Evolutionary conservation across 805 yeast genomes (phyloP), one percentile per base, ranked within the genome.

Genomic region (Metschnikowia borealis): DNA sequence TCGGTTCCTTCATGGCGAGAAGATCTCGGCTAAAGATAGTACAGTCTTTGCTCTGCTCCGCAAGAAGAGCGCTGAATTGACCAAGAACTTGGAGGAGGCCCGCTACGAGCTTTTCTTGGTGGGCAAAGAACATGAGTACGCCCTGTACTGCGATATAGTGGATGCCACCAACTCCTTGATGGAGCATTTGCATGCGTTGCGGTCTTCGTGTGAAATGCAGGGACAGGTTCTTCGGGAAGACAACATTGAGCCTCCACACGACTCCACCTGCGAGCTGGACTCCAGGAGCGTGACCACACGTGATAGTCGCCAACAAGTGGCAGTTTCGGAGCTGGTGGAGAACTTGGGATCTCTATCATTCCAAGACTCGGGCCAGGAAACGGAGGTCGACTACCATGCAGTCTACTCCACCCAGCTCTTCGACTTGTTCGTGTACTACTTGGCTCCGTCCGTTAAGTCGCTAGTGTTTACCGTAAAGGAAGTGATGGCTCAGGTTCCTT

Each of bases 391-490:
- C 17, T 62, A 60, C 42, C 56, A 58, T 18, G 67, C 68, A 11
- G 61, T 61, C 2, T 64, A 63, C 49, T 58, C 74, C 1, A 61
- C 62, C 15, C 81, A 83, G 59, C 68, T 87, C 17, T 85, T 86
- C 62, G 83, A 83, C 49, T 60, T 84, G 34, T 87, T 87, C 62
- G 83, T 84, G 1, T 78, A 77, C 54, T 75, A 85, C 57, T 68
- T 87, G 41, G 89, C 90, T 0, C 94, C 95, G 0, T 83, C 91
- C 0, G 74, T 85, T 63, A 81, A 80, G 60, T 81, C 89, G 1
- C 82, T 83, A 56, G 76, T 82, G 1, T 78, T 77, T 58, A 85
- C 90, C 0, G 71, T 87, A 46, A 75, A 80, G 49, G 82, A 81
- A 31, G 83, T 87, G 6, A 63, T 87, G 49, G 70, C 72, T 18